Evolutionary conservation across 148 eudicot species (phyloP).

Genomic region (Persicaria maculosa): DNA sequence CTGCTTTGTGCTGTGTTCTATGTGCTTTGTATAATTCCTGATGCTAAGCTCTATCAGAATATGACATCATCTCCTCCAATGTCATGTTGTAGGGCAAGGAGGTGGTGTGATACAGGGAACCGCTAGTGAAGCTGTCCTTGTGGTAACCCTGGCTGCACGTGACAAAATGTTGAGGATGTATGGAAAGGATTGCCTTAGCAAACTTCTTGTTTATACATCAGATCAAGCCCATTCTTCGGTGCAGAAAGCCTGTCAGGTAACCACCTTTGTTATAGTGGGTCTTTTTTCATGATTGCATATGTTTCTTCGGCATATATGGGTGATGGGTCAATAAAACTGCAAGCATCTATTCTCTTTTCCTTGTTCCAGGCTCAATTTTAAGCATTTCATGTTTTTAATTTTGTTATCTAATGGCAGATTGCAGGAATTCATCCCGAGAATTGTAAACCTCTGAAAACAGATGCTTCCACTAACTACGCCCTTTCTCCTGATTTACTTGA

Average conservation of each 20-base stretch:
- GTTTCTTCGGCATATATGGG: not conserved
- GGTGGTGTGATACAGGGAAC: constrained; percentile 99
- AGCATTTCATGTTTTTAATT: not conserved
- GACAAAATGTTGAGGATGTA: constrained; percentile 57
- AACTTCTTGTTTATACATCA: constrained; percentile 76
- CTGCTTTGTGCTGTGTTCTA: too few species aligned
- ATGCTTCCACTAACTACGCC: constrained; percentile 54
- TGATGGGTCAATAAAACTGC: not conserved
- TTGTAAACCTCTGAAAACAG: constrained; percentile 61
- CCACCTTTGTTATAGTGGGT: not conserved
- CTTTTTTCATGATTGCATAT: not conserved
- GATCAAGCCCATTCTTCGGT: constrained; percentile 90
- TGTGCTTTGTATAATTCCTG: not conserved
- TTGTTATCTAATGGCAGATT: constrained; percentile 43
- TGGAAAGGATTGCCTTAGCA: constrained; percentile 70
- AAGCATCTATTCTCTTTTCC: not conserved
- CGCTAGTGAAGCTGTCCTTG: constrained; percentile 92
- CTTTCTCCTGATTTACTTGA: constrained; percentile 60
- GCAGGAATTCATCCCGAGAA: constrained; percentile 83
- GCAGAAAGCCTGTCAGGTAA: constrained; percentile 44
- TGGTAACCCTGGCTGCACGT: constrained; percentile 86
- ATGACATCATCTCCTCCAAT: constrained; percentile 3
- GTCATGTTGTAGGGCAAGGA: constrained; percentile 53
- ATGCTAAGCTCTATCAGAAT: not conserved
- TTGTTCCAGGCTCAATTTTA: not conserved